These are phyloP conservation scores for Sphaerobolus stellatus DNA, from an alignment of 1,284 basidiomycete species.

Conservation along the genomic window DNA sequence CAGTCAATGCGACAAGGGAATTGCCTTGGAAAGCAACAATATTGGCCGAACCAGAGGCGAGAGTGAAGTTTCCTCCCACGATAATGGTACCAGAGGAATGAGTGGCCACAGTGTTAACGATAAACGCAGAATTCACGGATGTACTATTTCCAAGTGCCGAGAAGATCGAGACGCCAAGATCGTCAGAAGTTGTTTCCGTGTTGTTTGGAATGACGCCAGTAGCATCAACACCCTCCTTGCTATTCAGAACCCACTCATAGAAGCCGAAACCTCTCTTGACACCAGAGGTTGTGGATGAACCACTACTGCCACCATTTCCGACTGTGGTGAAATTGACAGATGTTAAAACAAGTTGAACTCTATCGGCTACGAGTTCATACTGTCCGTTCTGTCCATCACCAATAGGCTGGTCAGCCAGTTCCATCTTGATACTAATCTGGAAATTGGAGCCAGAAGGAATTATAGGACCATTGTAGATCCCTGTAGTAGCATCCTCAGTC, in stretches of 20 bases:
- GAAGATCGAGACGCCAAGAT: constrained; percentile 59
- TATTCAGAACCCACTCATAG: constrained; percentile 72
- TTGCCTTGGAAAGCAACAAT: constrained; percentile 71
- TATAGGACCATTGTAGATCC: constrained; percentile 82
- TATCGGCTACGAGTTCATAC: constrained; percentile 81
- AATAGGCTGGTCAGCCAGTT: constrained; percentile 57
- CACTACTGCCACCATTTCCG: constrained; percentile 30
- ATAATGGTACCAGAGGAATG: constrained; percentile 66
- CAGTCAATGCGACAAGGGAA: constrained; percentile 51
- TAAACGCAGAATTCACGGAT: constrained; percentile 36
- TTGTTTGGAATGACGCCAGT: constrained; percentile 62
- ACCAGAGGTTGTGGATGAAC: constrained; percentile 23
- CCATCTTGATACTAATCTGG: constrained; percentile 72
- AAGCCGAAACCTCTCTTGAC: constrained; percentile 64
- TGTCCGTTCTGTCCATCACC: constrained; percentile 63
- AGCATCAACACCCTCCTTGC: constrained; percentile 49
- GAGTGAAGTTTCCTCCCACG: constrained; percentile 76
- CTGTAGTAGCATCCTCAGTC: constrained; percentile 55
- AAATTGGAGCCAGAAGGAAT: constrained; percentile 73
- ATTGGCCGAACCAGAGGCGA: constrained; percentile 66
- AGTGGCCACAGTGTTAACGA: constrained; percentile 58
- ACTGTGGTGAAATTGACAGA: constrained; percentile 45
- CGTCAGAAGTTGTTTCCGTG: constrained; percentile 71
- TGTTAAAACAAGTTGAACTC: constrained; percentile 70
- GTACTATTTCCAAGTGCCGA: constrained; percentile 49